phyloP scores from a whole-genome alignment of 371 early-diverging fungal species.

The Mortierella sp. region DNA sequence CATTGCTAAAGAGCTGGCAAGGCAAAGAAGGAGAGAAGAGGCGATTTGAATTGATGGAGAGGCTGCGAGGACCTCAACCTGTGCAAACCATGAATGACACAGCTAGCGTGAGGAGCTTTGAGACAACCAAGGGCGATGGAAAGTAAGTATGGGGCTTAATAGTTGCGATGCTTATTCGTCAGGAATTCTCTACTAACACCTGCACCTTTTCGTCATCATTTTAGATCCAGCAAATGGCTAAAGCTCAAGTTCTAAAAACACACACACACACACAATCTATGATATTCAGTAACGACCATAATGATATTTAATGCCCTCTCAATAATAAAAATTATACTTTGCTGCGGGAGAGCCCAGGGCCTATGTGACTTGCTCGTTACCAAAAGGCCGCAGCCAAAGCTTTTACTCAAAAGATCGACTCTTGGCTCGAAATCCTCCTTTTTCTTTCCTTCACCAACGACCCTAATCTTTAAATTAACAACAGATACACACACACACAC shows the following conservation, averaged over 20 bases:
- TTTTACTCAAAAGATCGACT: not conserved
- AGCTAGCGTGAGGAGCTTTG: constrained; percentile 39
- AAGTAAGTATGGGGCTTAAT: constrained; percentile 30
- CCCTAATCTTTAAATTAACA: not conserved
- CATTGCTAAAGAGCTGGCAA: constrained; percentile 39
- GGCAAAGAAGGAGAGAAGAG: constrained; percentile 40
- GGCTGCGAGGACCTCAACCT: constrained; percentile 9
- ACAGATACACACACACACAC: not conserved
- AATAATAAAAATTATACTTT: not conserved
- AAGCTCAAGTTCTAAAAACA: constrained; percentile 10
- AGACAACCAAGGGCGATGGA: constrained; percentile 42
- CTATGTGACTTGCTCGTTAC: not conserved
- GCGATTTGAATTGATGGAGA: constrained; percentile 32
- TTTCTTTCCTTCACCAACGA: not conserved
- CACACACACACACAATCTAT: no score
- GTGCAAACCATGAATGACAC: constrained; percentile 12
- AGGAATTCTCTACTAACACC: not conserved
- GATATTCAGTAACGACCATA: not conserved
- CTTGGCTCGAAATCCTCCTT: not conserved
- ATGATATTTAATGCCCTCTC: not conserved
- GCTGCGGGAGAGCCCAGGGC: not conserved
- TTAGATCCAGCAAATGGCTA: constrained; percentile 14
- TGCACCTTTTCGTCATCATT: not conserved
- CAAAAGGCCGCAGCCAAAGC: not conserved
- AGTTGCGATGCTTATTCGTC: not conserved